Evolutionary conservation across 2,329 filamentous ascomycete genomes (phyloP), one percentile per base, ranked within the genome.

Genomic region (Macroventuria anomochaeta): DNA sequence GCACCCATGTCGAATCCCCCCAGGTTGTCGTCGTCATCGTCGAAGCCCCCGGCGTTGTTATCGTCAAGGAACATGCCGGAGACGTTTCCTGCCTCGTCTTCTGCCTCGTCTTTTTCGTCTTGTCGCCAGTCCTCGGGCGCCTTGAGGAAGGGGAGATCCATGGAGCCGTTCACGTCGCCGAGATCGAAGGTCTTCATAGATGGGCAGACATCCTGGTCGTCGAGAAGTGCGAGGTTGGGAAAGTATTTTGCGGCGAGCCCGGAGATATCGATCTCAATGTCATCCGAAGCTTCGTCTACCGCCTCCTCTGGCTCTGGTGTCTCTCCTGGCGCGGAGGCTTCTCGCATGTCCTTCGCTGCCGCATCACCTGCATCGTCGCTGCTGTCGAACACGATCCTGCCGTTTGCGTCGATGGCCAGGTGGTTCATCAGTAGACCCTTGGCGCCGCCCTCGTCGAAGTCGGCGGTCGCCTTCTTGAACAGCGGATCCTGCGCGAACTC

Each of bases 381-480:
- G 78, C 93, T 97, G 77, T 99, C 95, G 70, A 99, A 99, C 5
- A 99, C 93, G 58, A 99, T 99, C 29, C 93, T 86, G 34, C 95
- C 95, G 60, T 91, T 86, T 2, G 86, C 85, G 74, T 99, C 95
- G 61, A 99, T 97, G 70, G 93, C 91, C n/a, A 99, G 81, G 75
- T 99, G 93, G 70, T 99, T 99, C 26, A 99, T 83, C 17, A 99
- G 81, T 34, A 99, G 81, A 17, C 95, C 95, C 76, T 97, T 99
- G 51, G 95, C 95, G 51, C 95, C 95, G 17, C 95, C 95, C 77
- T 99, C 95, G 71, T 99, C 95, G 62, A 99, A 99, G 77, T 99
- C 95, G 36, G 95, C 95, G 5, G 93, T 96, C 0, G 93, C 93
- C 71, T 99, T 99, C 72, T 99, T 99, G 83, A 99, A 99, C n/a